Percentiles rank a stretch among this genome's conserved stretches.
Conservation (phyloP, 2,329 filamentous ascomycete genomes). For the Colletotrichum sp. region DNA sequence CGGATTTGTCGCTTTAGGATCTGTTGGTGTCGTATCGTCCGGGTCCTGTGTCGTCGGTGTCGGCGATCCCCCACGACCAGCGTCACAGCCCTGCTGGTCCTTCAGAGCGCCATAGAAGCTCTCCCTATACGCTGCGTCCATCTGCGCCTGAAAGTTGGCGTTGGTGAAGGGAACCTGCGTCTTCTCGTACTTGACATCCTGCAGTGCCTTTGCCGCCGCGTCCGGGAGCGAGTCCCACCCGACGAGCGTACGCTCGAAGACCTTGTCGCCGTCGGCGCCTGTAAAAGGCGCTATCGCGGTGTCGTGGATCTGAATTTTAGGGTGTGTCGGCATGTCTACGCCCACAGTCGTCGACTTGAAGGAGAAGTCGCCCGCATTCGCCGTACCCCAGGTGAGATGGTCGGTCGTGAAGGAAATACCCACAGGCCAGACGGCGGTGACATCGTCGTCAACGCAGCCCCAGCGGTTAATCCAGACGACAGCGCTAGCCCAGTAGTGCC, state of each 20-base stretch:
- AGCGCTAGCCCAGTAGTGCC: neutral
- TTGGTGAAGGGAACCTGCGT: neutral
- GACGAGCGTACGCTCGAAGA: neutral
- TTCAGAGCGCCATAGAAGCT: neutral
- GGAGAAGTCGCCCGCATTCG: neutral
- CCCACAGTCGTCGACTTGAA: neutral
- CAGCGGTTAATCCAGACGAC: neutral
- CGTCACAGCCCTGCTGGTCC: neutral
- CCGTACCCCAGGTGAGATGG: neutral
- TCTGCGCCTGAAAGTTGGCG: neutral
- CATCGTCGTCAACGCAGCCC: neutral
- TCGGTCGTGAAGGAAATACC: neutral
- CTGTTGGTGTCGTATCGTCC: neutral
- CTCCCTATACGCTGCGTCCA: neutral
- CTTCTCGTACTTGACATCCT: neutral
- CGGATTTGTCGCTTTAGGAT: fast-evolving
- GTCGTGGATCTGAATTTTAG: neutral
- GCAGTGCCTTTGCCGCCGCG: neutral
- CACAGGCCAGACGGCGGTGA: neutral
- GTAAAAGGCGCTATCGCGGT: neutral
- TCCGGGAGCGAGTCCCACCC: neutral
- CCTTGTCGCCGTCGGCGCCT: neutral
- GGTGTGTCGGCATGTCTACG: neutral
- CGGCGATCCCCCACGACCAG: neutral
- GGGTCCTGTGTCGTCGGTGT: neutral